These are phyloP conservation scores for Sugiyamaella japonica DNA, from an alignment of 1,139 yeast species.

Conservation along the genomic window DNA sequence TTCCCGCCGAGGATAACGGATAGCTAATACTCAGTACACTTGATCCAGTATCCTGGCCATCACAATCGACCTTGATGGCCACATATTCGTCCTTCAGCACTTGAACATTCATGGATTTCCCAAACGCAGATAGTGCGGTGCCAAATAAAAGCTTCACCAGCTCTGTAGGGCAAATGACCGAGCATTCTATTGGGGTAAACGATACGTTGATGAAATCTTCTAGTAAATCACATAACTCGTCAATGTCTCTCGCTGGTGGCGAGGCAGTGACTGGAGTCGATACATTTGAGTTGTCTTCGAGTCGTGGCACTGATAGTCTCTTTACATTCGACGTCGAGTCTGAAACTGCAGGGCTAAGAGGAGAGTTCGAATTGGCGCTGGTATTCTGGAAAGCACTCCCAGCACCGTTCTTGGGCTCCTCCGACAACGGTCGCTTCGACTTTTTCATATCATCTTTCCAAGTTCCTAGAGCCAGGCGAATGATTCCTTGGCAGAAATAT, in stretches of 20 bases:
- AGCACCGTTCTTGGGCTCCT: constrained; percentile 2
- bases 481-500: constrained; percentile 34
- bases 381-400: neutral
- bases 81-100: constrained; percentile 52
- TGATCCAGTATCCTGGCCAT: constrained; percentile 56
- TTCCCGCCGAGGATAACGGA: constrained; percentile 59
- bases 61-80: constrained; percentile 61
- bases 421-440: neutral
- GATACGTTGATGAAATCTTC: constrained; percentile 54
- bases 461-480: constrained; percentile 34
- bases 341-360: constrained; percentile 15
- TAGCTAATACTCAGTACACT: constrained; percentile 59
- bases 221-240: constrained; percentile 25
- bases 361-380: neutral
- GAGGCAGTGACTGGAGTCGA: constrained; percentile 19
- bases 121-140: constrained; percentile 39
- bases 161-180: constrained; percentile 51
- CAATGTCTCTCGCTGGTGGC: constrained; percentile 21
- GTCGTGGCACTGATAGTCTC: constrained; percentile 14
- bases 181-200: constrained; percentile 57
- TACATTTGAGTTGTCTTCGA: constrained; percentile 20
- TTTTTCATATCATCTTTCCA: constrained; percentile 29
- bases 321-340: neutral
- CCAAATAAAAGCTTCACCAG: constrained; percentile 45
- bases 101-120: constrained; percentile 37